phyloP scores from a whole-genome alignment of 2,329 filamentous ascomycete genomes.

The Cyclaneusma minus region DNA sequence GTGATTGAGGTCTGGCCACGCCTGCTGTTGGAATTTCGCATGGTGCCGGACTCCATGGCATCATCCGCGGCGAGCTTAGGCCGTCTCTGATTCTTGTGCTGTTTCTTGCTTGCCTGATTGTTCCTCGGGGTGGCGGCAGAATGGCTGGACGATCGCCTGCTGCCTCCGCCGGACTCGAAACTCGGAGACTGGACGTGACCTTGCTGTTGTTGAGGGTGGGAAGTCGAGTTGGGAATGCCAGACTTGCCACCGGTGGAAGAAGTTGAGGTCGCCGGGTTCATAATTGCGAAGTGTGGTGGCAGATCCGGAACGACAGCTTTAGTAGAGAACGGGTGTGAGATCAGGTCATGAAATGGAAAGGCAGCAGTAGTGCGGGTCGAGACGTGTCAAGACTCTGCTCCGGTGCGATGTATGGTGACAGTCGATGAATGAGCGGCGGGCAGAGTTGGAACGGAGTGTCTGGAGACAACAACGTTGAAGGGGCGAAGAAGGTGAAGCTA shows the following conservation, averaged over 20 bases:
- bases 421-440: too few species aligned
- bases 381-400: too few species aligned
- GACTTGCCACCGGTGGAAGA: constrained; percentile 17
- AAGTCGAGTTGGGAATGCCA: constrained; percentile 15
- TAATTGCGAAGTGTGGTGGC: constrained; percentile 8
- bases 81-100: constrained; percentile 69
- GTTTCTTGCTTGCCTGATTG: constrained; percentile 60
- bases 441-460: too few species aligned
- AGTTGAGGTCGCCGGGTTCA: constrained; percentile 17
- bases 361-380: too few species aligned
- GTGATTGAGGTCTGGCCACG: constrained; percentile 95
- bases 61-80: constrained; percentile 69
- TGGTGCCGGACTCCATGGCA: constrained; percentile 47
- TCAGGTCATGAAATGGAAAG: too few species aligned
- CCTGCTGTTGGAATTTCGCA: constrained; percentile 52
- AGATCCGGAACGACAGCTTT: too few species aligned
- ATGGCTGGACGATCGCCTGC: constrained; percentile 8
- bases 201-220: constrained; percentile 15
- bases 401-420: too few species aligned
- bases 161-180: constrained; percentile 13
- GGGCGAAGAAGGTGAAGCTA: too few species aligned
- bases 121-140: constrained; percentile 41
- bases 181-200: constrained; percentile 11
- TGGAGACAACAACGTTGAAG: too few species aligned
- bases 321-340: too few species aligned